Evolutionary conservation across 2,329 filamentous ascomycete genomes (phyloP).

Genomic region (Pseudohalonectria lignicola): DNA sequence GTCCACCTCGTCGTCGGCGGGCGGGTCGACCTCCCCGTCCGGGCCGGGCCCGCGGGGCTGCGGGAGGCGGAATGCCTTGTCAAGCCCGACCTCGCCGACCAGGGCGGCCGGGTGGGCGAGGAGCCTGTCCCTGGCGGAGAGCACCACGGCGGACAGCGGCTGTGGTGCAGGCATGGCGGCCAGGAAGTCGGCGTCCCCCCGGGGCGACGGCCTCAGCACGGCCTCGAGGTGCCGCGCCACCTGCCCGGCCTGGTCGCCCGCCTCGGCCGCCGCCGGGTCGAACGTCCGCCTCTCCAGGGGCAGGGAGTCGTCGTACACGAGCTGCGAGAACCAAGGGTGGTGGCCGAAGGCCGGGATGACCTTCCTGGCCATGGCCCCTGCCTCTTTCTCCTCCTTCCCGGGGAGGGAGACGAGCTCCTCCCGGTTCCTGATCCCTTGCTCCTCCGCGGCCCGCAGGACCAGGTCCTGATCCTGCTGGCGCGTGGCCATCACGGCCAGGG

Average conservation of each 20-base stretch:
- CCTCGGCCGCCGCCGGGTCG: conserved; percentile 12
- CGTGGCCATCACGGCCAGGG: conserved; percentile 68
- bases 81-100: conserved; percentile 68
- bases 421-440: conserved; percentile 33
- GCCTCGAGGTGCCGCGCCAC: conserved; percentile 51
- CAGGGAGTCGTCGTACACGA: conserved; percentile 53
- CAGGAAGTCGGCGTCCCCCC: conserved; percentile 31
- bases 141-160: conserved; percentile 30
- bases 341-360: conserved; percentile 68
- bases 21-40: conserved; percentile 6
- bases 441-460: conserved; percentile 48
- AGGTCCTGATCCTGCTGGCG: conserved; percentile 65
- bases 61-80: conserved; percentile 67
- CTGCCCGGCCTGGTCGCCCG: conserved; percentile 11
- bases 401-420: conserved; percentile 7
- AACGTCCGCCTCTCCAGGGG: conserved; percentile 22
- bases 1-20: conserved; percentile 24
- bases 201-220: conserved; percentile 48
- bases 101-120: conserved; percentile 50
- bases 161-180: conserved; percentile 45
- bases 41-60: conserved; percentile 20
- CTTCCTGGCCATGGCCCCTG: conserved; percentile 13
- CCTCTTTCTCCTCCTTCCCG: not conserved
- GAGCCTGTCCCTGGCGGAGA: conserved; percentile 44
- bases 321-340: conserved; percentile 80